Evolutionary conservation across 805 yeast genomes (phyloP), one percentile per base, ranked within the genome.

Genomic region (Lipomyces sp.): DNA sequence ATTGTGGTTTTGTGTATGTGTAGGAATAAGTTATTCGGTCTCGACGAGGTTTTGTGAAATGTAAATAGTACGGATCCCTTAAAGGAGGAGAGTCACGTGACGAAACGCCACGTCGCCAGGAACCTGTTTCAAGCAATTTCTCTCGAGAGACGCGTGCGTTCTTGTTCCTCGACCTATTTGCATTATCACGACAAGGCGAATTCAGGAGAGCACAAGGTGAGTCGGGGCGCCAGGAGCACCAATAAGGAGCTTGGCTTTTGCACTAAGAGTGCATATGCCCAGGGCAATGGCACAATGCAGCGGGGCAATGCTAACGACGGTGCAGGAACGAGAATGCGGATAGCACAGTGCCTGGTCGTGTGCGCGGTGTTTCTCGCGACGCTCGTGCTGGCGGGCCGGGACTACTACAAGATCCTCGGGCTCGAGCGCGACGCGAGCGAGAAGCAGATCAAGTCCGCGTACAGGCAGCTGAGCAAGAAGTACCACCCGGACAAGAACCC

Each of bases 401-500:
- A 57, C 34, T 57, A 51, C 37, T 55, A 55, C 39, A 51, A 57
- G 37, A 59, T 89, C 5, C 73, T 91, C 10, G 97, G 95, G 0
- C 76, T 93, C 4, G 62, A 74, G 10, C 78, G 74, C 54, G 72
- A 75, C 59, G 95, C 96, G 0, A 75, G 76, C 45, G 96, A 87
- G 22, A 82, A 78, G 59, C 89, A 88, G 49, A 86, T 90, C 69
- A 88, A 86, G 65, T 78, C 82, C 45, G 96, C 96, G 0, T 90
- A 90, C 66, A 74, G 95, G 59, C 77, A 80, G 49, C 70, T 91
- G 57, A 82, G 90, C 59, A 84, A 87, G 66, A 86, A 86, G 64
- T 88, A 79, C 68, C 98, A 91, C 65, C 98, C 98, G 1, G 98
- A 91, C 69, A 91, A 91, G 71, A 93, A 91, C 65, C 83, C 84